Conservation (phyloP, 495 filamentous ascomycete species). For the Hypoxylon intermedium region DNA sequence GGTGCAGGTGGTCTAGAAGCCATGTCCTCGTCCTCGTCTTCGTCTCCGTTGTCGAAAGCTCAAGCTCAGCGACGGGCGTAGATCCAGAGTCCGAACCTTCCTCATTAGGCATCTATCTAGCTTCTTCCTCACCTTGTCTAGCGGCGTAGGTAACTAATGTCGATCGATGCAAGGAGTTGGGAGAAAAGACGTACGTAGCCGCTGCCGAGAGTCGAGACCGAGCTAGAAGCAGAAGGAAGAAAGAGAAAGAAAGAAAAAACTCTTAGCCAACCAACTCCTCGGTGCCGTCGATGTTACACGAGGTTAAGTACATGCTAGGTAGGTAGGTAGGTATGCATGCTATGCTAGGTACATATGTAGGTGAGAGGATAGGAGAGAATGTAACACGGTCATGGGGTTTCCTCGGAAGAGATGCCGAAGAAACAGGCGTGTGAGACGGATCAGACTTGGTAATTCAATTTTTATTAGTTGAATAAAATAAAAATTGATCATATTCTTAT, state of each 20-base stretch:
- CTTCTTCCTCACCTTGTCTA: no score
- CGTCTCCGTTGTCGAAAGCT: no score
- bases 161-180: no score
- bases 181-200: not conserved
- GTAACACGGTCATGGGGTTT: constrained; percentile 9
- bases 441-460: no score
- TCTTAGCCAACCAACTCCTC: constrained; percentile 16
- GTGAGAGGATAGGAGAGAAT: not conserved
- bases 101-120: constrained; percentile 17
- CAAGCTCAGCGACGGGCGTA: not conserved
- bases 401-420: constrained; percentile 25
- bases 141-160: no score
- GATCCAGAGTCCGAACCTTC: constrained; percentile 24
- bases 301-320: no score
- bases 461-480: no score
- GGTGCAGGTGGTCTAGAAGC: no score
- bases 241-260: no score
- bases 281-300: constrained; percentile 15
- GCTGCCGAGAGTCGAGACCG: constrained; percentile 12
- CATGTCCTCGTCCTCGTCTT: no score
- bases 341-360: not conserved
- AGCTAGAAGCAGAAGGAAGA: not conserved
- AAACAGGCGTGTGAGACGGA: not conserved
- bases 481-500: no score
- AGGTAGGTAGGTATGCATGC: not conserved